Evolutionary conservation across 2,329 filamentous ascomycete species (phyloP).

Genomic region (Colletotrichum liriopes): DNA sequence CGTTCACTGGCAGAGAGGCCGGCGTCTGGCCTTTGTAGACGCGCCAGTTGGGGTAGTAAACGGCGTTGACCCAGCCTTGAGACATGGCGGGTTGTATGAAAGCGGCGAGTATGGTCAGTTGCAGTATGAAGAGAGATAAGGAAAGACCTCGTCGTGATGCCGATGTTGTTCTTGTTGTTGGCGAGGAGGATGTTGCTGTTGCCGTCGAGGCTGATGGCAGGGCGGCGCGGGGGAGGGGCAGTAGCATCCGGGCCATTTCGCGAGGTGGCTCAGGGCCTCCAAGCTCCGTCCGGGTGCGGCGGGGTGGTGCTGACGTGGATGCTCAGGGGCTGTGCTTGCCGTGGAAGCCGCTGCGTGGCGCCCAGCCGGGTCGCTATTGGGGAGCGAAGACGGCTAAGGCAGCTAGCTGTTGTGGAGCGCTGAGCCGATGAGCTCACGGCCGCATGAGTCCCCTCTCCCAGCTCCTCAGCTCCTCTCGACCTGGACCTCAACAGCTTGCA

Average conservation of each 20-base stretch:
- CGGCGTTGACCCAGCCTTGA: constrained; percentile 52
- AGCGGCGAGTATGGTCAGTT: not conserved
- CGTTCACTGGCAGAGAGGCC: constrained; percentile 68
- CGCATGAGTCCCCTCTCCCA: constrained; percentile 5
- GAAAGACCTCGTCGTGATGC: not conserved
- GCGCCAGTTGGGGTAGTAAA: constrained; percentile 78
- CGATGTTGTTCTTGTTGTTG: not conserved
- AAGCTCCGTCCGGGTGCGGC: constrained; percentile 12
- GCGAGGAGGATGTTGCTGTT: not conserved
- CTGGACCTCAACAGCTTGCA: not conserved
- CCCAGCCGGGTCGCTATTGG: constrained; percentile 30
- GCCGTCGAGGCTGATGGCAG: not conserved
- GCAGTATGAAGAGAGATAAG: not conserved
- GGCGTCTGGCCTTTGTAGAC: constrained; percentile 75
- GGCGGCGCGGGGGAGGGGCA: constrained; percentile 26
- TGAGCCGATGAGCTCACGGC: constrained; percentile 5
- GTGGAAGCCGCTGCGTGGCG: constrained; percentile 33
- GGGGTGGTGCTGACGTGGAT: constrained; percentile 31
- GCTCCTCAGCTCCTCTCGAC: not conserved
- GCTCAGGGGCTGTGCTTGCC: constrained; percentile 32
- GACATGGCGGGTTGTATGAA: constrained; percentile 36
- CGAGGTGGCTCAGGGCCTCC: constrained; percentile 3
- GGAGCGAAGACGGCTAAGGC: constrained; percentile 8
- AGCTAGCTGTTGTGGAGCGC: constrained; percentile 37
- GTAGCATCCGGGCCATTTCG: constrained; percentile 9